Evolutionary conservation across 2,329 filamentous ascomycete species (phyloP).

Genomic region (Raffaelea arxii): DNA sequence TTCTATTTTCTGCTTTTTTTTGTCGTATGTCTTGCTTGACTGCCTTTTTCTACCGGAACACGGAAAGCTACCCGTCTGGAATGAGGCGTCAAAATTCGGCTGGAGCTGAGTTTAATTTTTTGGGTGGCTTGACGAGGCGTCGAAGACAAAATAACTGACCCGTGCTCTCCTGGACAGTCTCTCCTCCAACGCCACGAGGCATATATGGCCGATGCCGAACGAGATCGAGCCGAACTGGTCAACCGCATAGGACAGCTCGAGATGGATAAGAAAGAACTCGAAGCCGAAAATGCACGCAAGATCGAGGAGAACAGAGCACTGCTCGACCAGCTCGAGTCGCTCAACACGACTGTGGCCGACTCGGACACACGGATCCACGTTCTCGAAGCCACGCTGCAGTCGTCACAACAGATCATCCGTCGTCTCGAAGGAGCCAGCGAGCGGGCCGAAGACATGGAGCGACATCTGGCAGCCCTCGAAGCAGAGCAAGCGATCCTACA

Average conservation of each 20-base stretch:
- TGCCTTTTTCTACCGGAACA: neutral
- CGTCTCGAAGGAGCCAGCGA: constrained; percentile 63
- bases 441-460: constrained; percentile 69
- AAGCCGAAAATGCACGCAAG: constrained; percentile 65
- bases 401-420: constrained; percentile 67
- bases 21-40: neutral
- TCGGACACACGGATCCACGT: constrained; percentile 72
- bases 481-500: constrained; percentile 69
- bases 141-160: no score
- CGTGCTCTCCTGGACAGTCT: constrained; percentile 58
- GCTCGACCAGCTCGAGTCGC: constrained; percentile 70
- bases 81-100: neutral
- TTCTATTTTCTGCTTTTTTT: neutral
- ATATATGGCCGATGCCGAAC: constrained; percentile 87
- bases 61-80: neutral
- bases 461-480: constrained; percentile 70
- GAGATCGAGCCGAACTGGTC: constrained; percentile 66
- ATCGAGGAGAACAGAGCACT: constrained; percentile 76
- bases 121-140: no score
- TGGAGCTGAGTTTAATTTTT: neutral
- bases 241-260: constrained; percentile 68
- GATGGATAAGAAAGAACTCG: constrained; percentile 60
- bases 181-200: constrained; percentile 86
- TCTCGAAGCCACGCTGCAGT: constrained; percentile 66
- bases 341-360: constrained; percentile 70